These are phyloP conservation scores for Mortierella sp. DNA, from an alignment of 371 early-diverging fungal genomes.

Conservation along the genomic window DNA sequence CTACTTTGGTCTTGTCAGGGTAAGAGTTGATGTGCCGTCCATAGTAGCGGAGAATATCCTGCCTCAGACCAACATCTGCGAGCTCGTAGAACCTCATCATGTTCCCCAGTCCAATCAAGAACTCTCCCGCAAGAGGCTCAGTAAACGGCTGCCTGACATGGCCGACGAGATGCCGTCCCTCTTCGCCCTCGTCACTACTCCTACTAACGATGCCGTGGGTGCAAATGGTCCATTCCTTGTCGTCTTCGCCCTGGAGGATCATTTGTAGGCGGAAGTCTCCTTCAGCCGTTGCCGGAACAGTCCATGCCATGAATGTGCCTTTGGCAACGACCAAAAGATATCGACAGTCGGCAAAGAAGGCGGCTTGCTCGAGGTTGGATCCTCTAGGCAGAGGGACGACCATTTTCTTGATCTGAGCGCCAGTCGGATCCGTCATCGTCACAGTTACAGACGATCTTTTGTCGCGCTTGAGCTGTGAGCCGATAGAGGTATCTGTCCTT, in stretches of 20 bases:
- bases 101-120: neutral
- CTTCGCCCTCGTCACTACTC: neutral
- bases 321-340: neutral
- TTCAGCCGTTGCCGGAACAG: neutral
- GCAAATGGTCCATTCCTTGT: neutral
- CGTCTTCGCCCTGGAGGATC: neutral
- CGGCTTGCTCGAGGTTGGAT: neutral
- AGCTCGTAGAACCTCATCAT: neutral
- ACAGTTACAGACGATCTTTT: neutral
- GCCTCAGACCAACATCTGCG: neutral
- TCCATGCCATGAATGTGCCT: neutral
- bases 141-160: neutral
- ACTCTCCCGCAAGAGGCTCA: neutral
- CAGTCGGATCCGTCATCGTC: neutral
- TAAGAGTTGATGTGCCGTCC: constrained; percentile 10
- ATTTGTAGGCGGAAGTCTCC: neutral
- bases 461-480: neutral
- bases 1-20: neutral
- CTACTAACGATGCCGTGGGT: neutral
- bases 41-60: constrained; percentile 1
- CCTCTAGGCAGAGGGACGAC: neutral
- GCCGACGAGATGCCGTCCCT: neutral
- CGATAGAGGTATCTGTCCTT: neutral
- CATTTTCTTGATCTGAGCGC: neutral
- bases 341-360: neutral